Base-by-base conservation (phyloP, 768 basidiomycete genomes). In the Daedaleopsis nitida region DNA sequence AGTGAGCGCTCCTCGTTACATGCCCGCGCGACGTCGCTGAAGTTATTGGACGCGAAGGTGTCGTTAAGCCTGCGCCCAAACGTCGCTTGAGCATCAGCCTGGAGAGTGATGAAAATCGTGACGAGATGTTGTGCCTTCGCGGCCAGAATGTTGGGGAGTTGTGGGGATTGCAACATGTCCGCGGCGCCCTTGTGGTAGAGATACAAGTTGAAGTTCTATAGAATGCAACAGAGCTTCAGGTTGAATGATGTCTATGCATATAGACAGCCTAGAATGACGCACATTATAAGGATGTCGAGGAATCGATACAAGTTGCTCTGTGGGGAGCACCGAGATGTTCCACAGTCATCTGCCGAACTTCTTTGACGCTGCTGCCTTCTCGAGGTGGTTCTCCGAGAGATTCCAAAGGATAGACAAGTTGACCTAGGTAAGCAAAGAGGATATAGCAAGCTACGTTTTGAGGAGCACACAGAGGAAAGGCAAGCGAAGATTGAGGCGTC, bases 171-270 rank as follows among this genome's bases (percentile, higher is more conserved):
- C 42, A 86, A 67, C 85, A 96, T 88, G 5, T 86, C 82, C 32
- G 72, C 71, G 34, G 94, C 81, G 24, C 85, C 86, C 69, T 97
- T 98, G 62, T 89, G 81, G 27, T 81, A 77, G 32, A 98, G 82
- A 76, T 98, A 98, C 80, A n/a, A n/a, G n/a, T 98, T 98, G 84
- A 98, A 98, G 68, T 86, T 88, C 96, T 99, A 68, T 12, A 11
- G 55, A 49, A 16, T 32, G 27, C 7, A 32, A 32, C 7, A 3
- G 27, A 32, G 27, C n/a, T n/a, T n/a, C n/a, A n/a, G n/a, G 27
- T 32, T 32, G 3, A 32, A 63, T 6, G 42, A 48, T 52, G 8
- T 23, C 27, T 16, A 14, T 55, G 39, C 44, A 42, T 47, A 37
- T 44, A 1, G 3, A 19, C 51, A 27, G 48, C 21, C 45, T 19